phyloP scores from a whole-genome alignment of 1,284 basidiomycete species.

The Microbotryum intermedium region DNA sequence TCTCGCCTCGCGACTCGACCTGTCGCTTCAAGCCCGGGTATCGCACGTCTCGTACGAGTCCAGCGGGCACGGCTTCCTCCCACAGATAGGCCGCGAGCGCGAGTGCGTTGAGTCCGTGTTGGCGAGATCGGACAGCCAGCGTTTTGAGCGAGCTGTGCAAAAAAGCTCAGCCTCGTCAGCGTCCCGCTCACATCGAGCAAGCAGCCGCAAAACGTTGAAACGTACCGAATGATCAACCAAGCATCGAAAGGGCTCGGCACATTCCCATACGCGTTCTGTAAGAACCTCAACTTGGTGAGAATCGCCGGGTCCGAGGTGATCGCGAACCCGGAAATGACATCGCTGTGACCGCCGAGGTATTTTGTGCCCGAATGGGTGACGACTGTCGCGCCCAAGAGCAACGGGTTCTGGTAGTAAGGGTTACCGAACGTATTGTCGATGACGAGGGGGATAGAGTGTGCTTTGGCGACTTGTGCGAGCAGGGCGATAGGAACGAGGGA shows the following conservation, averaged over 20 bases:
- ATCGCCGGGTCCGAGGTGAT: slow-evolving; percentile 53
- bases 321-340: slow-evolving; percentile 64
- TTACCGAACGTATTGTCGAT: slow-evolving; percentile 58
- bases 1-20: slow-evolving; percentile 14
- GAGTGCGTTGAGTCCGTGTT: slow-evolving; percentile 77
- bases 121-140: slow-evolving; percentile 67
- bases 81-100: slow-evolving; percentile 61
- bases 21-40: slow-evolving; percentile 67
- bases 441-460: slow-evolving; percentile 57
- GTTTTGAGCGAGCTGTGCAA: slow-evolving; percentile 69
- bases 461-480: slow-evolving; percentile 55
- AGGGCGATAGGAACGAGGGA: slow-evolving; percentile 69
- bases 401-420: slow-evolving; percentile 81
- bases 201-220: no score
- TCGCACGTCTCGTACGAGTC: slow-evolving; percentile 60
- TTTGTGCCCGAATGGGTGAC: slow-evolving; percentile 55
- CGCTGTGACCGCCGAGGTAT: slow-evolving; percentile 46
- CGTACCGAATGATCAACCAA: slow-evolving; percentile 57
- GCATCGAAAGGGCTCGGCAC: slow-evolving; percentile 59
- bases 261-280: slow-evolving; percentile 64
- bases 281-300: slow-evolving; percentile 61
- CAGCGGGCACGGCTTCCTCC: slow-evolving; percentile 43
- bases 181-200: no score
- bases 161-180: slow-evolving; percentile 39
- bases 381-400: slow-evolving; percentile 74